Evolutionary conservation across 2,329 filamentous ascomycete species (phyloP).

Genomic region (Aspergillus luchuensis): DNA sequence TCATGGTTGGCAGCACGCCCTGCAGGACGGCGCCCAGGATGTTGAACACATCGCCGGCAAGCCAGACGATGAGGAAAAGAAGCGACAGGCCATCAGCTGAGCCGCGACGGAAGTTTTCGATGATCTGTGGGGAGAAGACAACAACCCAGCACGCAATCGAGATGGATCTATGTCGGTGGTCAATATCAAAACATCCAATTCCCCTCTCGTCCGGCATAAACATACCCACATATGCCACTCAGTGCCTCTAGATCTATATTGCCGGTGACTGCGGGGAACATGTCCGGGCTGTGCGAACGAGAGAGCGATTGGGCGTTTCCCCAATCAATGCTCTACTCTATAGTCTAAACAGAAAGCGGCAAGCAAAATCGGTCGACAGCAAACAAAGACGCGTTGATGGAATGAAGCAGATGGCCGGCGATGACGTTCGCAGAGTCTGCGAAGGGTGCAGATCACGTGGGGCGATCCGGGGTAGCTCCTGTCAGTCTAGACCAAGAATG

Average conservation of each 20-base stretch:
- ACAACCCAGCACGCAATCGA: slow-evolving; percentile 98
- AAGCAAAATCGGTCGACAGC: not conserved
- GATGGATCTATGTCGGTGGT: slow-evolving; percentile 66
- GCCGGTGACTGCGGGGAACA: slow-evolving; percentile 43
- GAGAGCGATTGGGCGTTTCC: slow-evolving; percentile 7
- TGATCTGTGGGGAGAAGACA: slow-evolving; percentile 95
- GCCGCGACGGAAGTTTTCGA: slow-evolving; percentile 84
- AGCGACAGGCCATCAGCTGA: slow-evolving; percentile 88
- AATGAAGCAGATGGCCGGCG: not conserved
- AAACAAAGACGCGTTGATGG: not conserved
- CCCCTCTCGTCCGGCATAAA: slow-evolving; percentile 1
- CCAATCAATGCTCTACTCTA: slow-evolving; percentile 1
- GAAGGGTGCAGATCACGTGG: slow-evolving; percentile 10
- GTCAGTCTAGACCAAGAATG: not conserved
- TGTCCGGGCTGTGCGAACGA: slow-evolving; percentile 19
- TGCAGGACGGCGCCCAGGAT: slow-evolving; percentile 90
- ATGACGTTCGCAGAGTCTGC: slow-evolving; percentile 17
- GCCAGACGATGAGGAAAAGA: slow-evolving; percentile 90
- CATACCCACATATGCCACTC: slow-evolving; percentile 85
- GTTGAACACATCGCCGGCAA: slow-evolving; percentile 93
- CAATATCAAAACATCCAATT: slow-evolving; percentile 1
- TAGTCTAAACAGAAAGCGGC: not conserved
- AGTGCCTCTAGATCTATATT: slow-evolving; percentile 86
- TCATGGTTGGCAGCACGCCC: slow-evolving; percentile 91
- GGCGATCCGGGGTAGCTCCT: slow-evolving; percentile 10